Conservation (phyloP, 1,284 basidiomycete species). For the Paramarasmius palmivorus region DNA sequence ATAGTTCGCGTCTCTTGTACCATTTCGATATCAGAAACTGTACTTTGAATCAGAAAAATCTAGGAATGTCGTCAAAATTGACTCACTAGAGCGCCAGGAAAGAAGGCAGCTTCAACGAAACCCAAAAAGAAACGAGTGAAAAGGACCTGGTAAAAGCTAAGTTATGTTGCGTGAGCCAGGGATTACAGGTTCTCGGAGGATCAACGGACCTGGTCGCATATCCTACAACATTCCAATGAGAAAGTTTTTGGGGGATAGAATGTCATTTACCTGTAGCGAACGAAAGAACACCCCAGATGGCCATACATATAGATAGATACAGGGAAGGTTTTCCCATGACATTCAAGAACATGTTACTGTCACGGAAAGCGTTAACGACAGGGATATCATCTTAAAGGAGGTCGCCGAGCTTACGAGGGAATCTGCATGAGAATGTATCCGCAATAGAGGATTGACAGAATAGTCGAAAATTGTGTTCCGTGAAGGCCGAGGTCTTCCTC, state of each 20-base stretch:
- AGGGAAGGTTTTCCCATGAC: slow-evolving; percentile 71
- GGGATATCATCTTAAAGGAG: background rate
- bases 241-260: background rate
- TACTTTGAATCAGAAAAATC: slow-evolving; percentile 17
- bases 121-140: slow-evolving; percentile 78
- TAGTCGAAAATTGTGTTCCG: slow-evolving; percentile 67
- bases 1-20: slow-evolving; percentile 70
- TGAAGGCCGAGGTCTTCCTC: slow-evolving; percentile 67
- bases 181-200: slow-evolving; percentile 2
- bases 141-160: slow-evolving; percentile 68
- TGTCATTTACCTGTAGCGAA: slow-evolving; percentile 50
- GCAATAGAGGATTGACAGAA: slow-evolving; percentile 75
- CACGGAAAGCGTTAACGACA: no score
- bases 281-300: slow-evolving; percentile 70
- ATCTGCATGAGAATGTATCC: slow-evolving; percentile 83
- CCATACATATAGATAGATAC: slow-evolving; percentile 74
- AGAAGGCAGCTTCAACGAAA: slow-evolving; percentile 73
- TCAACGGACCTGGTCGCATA: slow-evolving; percentile 52
- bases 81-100: slow-evolving; percentile 59
- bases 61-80: background rate
- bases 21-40: slow-evolving; percentile 69
- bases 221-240: slow-evolving; percentile 31
- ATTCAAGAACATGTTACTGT: slow-evolving; percentile 74
- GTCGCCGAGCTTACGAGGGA: slow-evolving; percentile 54
- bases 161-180: slow-evolving; percentile 2